Base-by-base conservation (phyloP, 2,329 filamentous ascomycete species). In the Verticillium albo-atrum region DNA sequence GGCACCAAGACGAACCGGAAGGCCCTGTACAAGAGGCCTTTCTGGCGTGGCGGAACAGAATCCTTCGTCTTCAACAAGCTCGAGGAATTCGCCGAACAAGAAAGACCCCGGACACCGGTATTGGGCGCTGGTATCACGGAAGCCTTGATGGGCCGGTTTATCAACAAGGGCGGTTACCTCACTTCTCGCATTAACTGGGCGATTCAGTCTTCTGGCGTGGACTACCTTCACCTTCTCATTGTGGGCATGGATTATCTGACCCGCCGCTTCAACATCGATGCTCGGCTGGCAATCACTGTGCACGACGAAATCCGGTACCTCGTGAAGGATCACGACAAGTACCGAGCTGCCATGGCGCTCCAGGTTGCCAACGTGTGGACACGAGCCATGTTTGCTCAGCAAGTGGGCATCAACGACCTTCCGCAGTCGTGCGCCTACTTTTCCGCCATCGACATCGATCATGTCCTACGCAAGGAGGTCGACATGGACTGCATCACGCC, bases 171-270 rank as follows among this genome's bases (percentile, higher is more conserved):
- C 35, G 91, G 89, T 25, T 99, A 97, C 76, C 89, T 99, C 77
- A 97, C 95, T 1, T 96, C 90, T 20, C 89, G 96, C 34, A 98
- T 99, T 76, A 99, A 99, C 71, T 99, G 95, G 95, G 95, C 95
- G 3, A 98, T 99, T 66, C 95, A 99, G 70, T 97, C 93, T 1
- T 96, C 91, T 0, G 95, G 96, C 5, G 94, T 98, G 4, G 96
- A 99, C 73, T 99, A 99, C 72, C 84, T 99, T 2, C 95, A 99
- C 70, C 86, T 99, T 4, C 83, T 99, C 20, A 92, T 99, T 63
- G 86, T 98, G 3, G 83, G 87, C 15, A 99, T 99, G 96, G 93
- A 98, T 71, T 97, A 96, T 70, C 82, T 99, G 3, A 88, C 89
- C 57, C 86, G 92, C 2, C 89, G 89, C 5, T 99, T 90, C 79